Percentiles rank a stretch among this genome's conserved stretches.
phyloP scores from a whole-genome alignment of 805 yeast species.

The Pichia heedii region DNA sequence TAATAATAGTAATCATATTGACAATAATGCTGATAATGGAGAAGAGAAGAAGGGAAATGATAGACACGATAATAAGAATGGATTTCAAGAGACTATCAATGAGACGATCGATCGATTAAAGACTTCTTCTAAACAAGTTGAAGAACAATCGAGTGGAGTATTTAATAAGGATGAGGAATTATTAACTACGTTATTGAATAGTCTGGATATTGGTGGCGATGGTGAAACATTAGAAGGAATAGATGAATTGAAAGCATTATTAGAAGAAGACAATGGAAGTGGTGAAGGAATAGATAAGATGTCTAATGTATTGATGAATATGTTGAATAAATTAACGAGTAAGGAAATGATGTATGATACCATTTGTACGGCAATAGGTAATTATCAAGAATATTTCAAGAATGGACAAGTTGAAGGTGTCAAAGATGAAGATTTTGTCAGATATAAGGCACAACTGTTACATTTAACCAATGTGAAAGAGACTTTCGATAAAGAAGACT shows the following conservation, averaged over 20 bases:
- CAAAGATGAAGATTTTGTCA: constrained; percentile 23
- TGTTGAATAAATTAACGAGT: constrained; percentile 74
- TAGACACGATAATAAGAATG: too few relatives aligned
- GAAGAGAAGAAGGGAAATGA: constrained; percentile 26
- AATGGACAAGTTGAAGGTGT: constrained; percentile 31
- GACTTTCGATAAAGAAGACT: constrained; percentile 57
- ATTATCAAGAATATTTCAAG: constrained; percentile 61
- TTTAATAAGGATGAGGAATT: constrained; percentile 36
- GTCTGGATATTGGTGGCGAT: constrained; percentile 33
- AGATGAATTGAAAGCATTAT: constrained; percentile 25
- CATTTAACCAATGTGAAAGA: constrained; percentile 53
- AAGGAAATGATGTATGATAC: constrained; percentile 86
- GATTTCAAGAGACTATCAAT: constrained; percentile 65
- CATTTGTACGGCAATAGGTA: constrained; percentile 64
- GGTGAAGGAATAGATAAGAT: constrained; percentile 25
- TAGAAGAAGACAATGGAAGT: neutral
- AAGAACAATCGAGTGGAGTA: constrained; percentile 37
- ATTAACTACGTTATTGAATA: constrained; percentile 55
- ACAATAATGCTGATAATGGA: constrained; percentile 38
- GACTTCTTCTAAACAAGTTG: constrained; percentile 64
- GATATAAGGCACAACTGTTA: constrained; percentile 53
- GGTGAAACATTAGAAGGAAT: constrained; percentile 12
- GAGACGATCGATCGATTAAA: constrained; percentile 74
- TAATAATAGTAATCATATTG: constrained; percentile 12
- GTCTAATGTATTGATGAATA: constrained; percentile 53